These are phyloP conservation scores for Torulaspora franciscae DNA, from an alignment of 805 yeast genomes.

Conservation along the genomic window DNA sequence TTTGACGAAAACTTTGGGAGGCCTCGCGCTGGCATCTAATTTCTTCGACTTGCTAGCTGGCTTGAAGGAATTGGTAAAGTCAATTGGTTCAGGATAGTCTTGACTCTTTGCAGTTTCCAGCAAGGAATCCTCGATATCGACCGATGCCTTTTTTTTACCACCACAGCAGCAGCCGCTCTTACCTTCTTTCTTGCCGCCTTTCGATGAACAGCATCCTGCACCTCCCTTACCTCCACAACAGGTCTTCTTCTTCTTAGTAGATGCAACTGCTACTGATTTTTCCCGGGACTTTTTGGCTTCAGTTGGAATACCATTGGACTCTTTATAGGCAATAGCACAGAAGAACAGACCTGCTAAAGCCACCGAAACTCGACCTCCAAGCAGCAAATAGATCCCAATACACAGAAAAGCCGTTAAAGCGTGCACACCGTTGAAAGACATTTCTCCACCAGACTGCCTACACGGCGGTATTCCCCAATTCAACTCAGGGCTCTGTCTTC, in stretches of 20 bases:
- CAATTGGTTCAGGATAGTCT: conserved; percentile 31
- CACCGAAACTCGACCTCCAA: conserved; percentile 39
- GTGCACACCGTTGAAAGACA: conserved; percentile 5
- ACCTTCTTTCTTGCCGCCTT: conserved; percentile 9
- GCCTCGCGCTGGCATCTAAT: conserved; percentile 3
- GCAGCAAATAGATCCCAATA: conserved; percentile 18
- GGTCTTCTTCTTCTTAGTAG: conserved; percentile 16
- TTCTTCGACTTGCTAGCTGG: conserved; percentile 12
- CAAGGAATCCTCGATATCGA: conserved; percentile 17
- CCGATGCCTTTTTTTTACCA: conserved; percentile 23
- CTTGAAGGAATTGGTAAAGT: conserved; percentile 39
- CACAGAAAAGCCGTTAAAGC: conserved; percentile 4
- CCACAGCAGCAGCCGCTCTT: conserved; percentile 33
- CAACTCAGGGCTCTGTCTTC: not conserved
- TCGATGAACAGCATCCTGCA: conserved; percentile 20
- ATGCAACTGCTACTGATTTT: not conserved
- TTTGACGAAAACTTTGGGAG: conserved; percentile 17
- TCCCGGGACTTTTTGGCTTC: conserved; percentile 6
- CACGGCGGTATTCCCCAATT: not conserved
- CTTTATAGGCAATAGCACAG: conserved; percentile 24
- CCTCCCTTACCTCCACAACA: conserved; percentile 27
- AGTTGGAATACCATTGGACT: conserved; percentile 9
- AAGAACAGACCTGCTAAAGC: conserved; percentile 30
- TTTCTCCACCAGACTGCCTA: not conserved
- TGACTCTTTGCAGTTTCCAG: conserved; percentile 12